Base-by-base conservation (phyloP, 805 yeast genomes). In the Pichia manshurica region DNA sequence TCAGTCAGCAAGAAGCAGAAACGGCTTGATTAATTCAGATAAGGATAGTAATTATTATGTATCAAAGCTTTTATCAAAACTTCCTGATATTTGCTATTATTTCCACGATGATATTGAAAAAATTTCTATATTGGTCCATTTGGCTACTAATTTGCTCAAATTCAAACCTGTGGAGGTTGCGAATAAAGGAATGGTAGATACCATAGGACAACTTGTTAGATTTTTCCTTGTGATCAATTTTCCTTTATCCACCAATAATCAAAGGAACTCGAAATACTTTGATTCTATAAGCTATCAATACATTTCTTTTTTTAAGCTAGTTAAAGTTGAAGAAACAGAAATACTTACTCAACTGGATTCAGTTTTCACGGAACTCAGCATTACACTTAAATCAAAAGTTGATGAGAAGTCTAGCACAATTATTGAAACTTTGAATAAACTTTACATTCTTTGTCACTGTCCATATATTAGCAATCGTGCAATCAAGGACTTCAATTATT, bases 211-310 rank as follows among this genome's bases (percentile, higher is more conserved):
- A n/a, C 31, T 52, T 22, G 38, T 44, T 1, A 29, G 47, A 29
- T 36, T 42, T 17, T 42, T 47, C 21, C 19, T 22, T 6, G 46
- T 35, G 16, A 52, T 52, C 25, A 48, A 49, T 25, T 52, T 50
- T 12, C 52, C 53, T 10, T 25, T 46, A 12, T 21, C 23, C 7
- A 16, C 23, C 13, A 15, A 19, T 21, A 32, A 38, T 19, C 17
- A 5, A 5, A 16, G 23, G 16, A 43, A 46, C 17, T 39, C 52
- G 3, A 29, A 28, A 5, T 63, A 50, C 42, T 57, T 34, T 36
- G 56, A 60, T 29, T 58, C 66, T 1, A 32, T 55, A 9, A 54
- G 48, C 19, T 56, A 48, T 47, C 57, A 53, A 16, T 56, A 50
- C 21, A 32, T 49, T 4, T 6, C 22, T 6, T 51, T 63, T 28